Evolutionary conservation across 768 basidiomycete species (phyloP).

Genomic region (Pisolithus albus): DNA sequence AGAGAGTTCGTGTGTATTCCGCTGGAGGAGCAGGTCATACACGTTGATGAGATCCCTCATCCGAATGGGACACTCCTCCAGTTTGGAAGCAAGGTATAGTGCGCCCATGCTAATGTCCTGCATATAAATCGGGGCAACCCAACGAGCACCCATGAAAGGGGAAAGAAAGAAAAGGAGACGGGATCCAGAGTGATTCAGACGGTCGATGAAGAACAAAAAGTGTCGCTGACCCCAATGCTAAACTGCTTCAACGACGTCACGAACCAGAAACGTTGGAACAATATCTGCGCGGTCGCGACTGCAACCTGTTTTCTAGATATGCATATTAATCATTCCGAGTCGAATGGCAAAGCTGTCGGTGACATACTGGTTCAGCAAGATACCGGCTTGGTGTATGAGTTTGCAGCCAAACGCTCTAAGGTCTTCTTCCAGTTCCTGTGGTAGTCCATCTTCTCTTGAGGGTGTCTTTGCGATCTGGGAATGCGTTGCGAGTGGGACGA

Average conservation of each 20-base stretch:
- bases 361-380: conserved; percentile 81
- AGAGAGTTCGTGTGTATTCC: conserved; percentile 48
- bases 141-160: conserved; percentile 1
- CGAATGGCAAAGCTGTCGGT: background rate
- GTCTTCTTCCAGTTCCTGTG: conserved; percentile 77
- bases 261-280: conserved; percentile 97
- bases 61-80: conserved; percentile 86
- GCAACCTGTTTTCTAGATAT: conserved; percentile 83
- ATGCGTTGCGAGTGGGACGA: conserved; percentile 80
- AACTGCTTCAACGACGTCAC: conserved; percentile 93
- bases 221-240: conserved; percentile 70
- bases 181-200: background rate
- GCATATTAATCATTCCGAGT: background rate
- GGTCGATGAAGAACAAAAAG: background rate
- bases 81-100: conserved; percentile 79
- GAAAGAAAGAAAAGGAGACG: conserved; percentile 8
- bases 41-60: conserved; percentile 94
- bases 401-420: conserved; percentile 88
- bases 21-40: conserved; percentile 83
- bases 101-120: conserved; percentile 90
- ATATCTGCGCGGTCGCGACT: conserved; percentile 91
- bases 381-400: conserved; percentile 90
- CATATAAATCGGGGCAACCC: conserved; percentile 7
- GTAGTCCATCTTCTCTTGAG: conserved; percentile 76
- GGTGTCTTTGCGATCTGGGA: conserved; percentile 75